Evolutionary conservation across 768 basidiomycete genomes (phyloP), one percentile per base, ranked within the genome.

Genomic region (Boletellus ananiceps): DNA sequence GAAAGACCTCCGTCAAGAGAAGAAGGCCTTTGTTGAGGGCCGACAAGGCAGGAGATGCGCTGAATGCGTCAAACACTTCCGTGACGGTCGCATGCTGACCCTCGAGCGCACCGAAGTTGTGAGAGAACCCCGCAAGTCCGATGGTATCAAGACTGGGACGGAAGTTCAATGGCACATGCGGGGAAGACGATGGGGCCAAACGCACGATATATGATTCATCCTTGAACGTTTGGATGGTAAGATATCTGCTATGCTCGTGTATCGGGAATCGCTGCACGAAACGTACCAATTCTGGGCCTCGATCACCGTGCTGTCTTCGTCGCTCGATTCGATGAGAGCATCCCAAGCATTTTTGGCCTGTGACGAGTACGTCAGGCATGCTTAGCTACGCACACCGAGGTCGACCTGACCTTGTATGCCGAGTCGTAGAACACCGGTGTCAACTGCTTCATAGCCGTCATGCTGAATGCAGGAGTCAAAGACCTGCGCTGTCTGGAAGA

Each of bases 41-140:
- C 5, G 65, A 63, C 5, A 50, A 40, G 1, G 23, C 19, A 13
- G 53, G 51, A 6, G 69, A 58, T 14, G 53, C 51, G 3, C 21
- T 32, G 42, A 75, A 69, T 0, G 66, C 59, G 14, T 74, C 71
- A 25, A 79, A 76, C 2, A 69, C 65, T 5, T 72, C 66, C 2
- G 70, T 65, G 15, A 81, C 69, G 2, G 67, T 53, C 4, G 75
- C 68, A 25, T 59, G 61, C 47, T 76, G 71, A 5, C 80, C 80
- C 13, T 77, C 72, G 5, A 83, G 68, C 0, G 76, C 62, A 13
- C 73, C 73, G 52, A 84, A 84, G 56, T 81, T 69, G 54, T 83
- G 76, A 5, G 77, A 75, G 49, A 83, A 83, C 0, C 80, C 79
- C 7, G 78, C 79, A 31, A 82, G 76, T 13, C 82, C 80, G 44